Percentiles rank a stretch among this genome's conserved stretches.
These are phyloP conservation scores for Phytophthora cactorum DNA, from an alignment of 352 stramenopile species.

Conservation along the genomic window DNA sequence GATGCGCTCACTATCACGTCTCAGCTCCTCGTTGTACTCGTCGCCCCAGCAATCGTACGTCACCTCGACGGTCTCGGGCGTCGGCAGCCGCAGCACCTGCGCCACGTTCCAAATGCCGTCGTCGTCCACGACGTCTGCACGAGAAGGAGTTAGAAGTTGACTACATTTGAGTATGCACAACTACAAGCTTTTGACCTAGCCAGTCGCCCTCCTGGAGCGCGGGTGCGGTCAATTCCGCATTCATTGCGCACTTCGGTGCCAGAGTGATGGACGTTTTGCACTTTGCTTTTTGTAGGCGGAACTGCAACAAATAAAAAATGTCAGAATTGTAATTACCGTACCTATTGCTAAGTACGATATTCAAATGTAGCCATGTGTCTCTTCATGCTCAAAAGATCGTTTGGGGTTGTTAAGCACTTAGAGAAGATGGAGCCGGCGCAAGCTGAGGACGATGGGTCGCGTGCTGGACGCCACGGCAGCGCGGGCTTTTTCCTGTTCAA, in stretches of 20 bases:
- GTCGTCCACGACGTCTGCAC: constrained; percentile 59
- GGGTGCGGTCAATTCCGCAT: constrained; percentile 4
- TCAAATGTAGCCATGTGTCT: constrained; percentile 18
- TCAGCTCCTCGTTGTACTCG: constrained; percentile 65
- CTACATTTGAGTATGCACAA: constrained; percentile 6
- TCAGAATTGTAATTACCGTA: background rate
- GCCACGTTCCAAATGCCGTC: constrained; percentile 72
- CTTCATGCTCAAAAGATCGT: constrained; percentile 29
- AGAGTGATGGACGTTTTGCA: constrained; percentile 7
- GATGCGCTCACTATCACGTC: constrained; percentile 53
- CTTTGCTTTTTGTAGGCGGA: background rate
- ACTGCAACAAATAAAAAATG: too few species aligned
- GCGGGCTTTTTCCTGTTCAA: constrained; percentile 64
- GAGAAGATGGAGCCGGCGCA: constrained; percentile 10
- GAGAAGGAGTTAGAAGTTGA: constrained; percentile 1
- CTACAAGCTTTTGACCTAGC: constrained; percentile 43
- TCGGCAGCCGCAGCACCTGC: constrained; percentile 41
- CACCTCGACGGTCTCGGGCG: constrained; percentile 26
- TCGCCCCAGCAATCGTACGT: constrained; percentile 71
- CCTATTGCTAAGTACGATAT: background rate
- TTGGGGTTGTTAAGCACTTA: background rate
- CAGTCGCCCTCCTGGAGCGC: constrained; percentile 41
- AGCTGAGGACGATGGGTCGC: constrained; percentile 1
- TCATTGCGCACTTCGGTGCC: constrained; percentile 13
- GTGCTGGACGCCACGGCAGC: constrained; percentile 46